phyloP scores from a whole-genome alignment of 805 yeast genomes.

The Teunomyces aglyptinius region DNA sequence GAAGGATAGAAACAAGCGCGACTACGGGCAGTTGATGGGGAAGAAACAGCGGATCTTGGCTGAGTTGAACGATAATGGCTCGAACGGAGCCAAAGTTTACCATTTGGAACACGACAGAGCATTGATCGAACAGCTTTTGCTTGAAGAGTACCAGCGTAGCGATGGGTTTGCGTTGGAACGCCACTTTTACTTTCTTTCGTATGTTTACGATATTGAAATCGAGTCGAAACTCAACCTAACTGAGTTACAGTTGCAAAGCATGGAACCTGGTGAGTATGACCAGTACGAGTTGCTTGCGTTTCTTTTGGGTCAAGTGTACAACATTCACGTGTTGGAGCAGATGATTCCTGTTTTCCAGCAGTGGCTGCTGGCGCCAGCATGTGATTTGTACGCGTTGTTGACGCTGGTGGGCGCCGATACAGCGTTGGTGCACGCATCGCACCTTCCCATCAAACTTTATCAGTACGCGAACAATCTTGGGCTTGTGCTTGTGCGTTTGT shows the following conservation, averaged over 20 bases:
- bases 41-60: conserved; percentile 16
- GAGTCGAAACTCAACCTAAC: background rate
- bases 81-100: conserved; percentile 15
- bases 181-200: conserved; percentile 24
- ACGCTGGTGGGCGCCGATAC: background rate
- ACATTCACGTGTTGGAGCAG: conserved; percentile 5
- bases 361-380: background rate
- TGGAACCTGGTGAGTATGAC: background rate
- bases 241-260: conserved; percentile 3
- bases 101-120: conserved; percentile 16
- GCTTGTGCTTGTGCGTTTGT: conserved; percentile 15
- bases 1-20: conserved; percentile 12
- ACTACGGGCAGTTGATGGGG: conserved; percentile 13
- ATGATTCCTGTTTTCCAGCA: background rate
- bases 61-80: conserved; percentile 35
- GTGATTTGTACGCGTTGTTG: background rate
- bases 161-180: conserved; percentile 10
- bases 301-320: conserved; percentile 6
- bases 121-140: conserved; percentile 21
- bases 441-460: conserved; percentile 18
- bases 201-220: background rate
- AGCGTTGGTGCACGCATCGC: background rate
- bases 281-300: conserved; percentile 8
- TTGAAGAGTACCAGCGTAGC: conserved; percentile 9
- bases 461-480: conserved; percentile 17